Evolutionary conservation across 371 early-diverging fungal genomes (phyloP), one percentile per base, ranked within the genome.

Genomic region (Chytridium lagenaria): DNA sequence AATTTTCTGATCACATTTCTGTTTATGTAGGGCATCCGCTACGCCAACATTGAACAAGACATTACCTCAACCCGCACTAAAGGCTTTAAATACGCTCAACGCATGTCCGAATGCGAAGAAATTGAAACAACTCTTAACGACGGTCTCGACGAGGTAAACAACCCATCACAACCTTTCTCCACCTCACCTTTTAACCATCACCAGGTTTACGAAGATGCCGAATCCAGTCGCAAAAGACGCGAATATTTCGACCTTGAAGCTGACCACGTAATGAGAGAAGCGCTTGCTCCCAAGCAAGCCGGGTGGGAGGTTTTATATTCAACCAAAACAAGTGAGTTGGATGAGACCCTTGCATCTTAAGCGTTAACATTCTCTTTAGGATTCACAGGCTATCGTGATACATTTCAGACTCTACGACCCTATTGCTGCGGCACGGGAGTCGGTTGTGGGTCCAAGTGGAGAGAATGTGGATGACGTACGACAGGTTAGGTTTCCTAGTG

Each of bases 81-180:
- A 26, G 71, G 76, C 55, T 19, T 59, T 31, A 84, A 80, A 52
- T 84, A 84, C 67, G 73, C 71, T 2, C 61, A 68, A 59, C 68
- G 72, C 33, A 65, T 80, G 72, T 67, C 69, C 19, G 44, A 70
- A 61, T 69, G 67, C 61, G 81, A 85, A 59, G 75, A 72, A 15
- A 81, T 85, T 74, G 85, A 85, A 66, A 72, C 50, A 34, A 75
- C 83, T 39, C 79, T 84, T 81, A 84, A 82, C 73, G 82, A 82
- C 44, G 80, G 80, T 15, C 76, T 84, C 78, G 84, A 84, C 59
- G 84, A 82, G 22, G 70, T 81, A 34, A 38, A n/a, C 67, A n/a
- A 7, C 26, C 7, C 64, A 16, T 19, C 38, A 26, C 15, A 57
- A 5, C 23, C 40, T 19, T 33, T 3, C n/a, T 19, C 23, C 44